phyloP scores from a whole-genome alignment of 257 asterid genomes.

The Cordia subcordata region DNA sequence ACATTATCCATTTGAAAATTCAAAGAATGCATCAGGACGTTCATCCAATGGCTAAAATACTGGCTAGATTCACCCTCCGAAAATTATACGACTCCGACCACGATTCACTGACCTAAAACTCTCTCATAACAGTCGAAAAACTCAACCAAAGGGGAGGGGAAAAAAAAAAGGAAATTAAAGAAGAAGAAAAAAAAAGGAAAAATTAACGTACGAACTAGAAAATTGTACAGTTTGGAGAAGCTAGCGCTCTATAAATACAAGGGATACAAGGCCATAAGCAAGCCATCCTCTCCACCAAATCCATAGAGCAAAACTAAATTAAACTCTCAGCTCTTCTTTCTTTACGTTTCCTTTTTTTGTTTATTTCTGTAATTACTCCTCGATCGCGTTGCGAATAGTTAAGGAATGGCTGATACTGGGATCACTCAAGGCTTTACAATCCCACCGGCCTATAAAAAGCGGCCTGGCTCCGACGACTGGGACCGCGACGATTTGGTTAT shows the following conservation, averaged over 20 bases:
- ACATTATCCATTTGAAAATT: too few relatives aligned
- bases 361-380: too few relatives aligned
- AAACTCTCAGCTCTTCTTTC: background rate
- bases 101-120: too few relatives aligned
- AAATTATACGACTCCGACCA: too few relatives aligned
- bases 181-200: too few relatives aligned
- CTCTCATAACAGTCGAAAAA: too few relatives aligned
- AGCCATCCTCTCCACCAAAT: background rate
- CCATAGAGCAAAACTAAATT: background rate
- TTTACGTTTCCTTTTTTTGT: too few relatives aligned
- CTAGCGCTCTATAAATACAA: background rate
- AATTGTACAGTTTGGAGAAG: too few relatives aligned
- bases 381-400: too few relatives aligned
- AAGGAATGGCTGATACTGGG: conserved; percentile 47
- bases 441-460: conserved; percentile 30
- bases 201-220: too few relatives aligned
- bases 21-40: background rate
- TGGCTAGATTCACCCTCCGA: background rate
- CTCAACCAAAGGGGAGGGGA: too few relatives aligned
- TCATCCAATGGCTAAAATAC: background rate
- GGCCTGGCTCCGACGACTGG: conserved; percentile 47
- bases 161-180: too few relatives aligned
- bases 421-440: conserved; percentile 14
- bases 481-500: conserved; percentile 31
- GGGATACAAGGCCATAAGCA: background rate